phyloP scores from a whole-genome alignment of 1,139 yeast genomes.

The Saccharomyces pastorianus region DNA sequence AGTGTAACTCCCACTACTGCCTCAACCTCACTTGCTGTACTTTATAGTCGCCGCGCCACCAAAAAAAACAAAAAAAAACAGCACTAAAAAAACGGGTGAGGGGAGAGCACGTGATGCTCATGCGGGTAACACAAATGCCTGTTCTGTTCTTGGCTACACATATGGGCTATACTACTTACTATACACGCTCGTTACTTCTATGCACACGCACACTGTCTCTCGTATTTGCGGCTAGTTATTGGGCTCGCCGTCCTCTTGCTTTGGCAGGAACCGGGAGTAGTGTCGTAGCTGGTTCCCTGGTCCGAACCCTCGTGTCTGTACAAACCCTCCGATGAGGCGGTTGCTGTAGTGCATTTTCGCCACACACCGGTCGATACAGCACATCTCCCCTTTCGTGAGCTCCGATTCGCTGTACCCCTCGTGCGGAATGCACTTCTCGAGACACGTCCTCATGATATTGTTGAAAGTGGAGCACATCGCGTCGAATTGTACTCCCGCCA shows the following conservation, averaged over 20 bases:
- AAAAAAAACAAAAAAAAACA: neutral
- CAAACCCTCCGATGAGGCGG: slow-evolving; percentile 48
- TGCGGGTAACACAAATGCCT: neutral
- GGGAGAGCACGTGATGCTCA: neutral
- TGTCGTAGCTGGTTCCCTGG: slow-evolving; percentile 25
- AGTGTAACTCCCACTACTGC: neutral
- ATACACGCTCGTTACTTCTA: neutral
- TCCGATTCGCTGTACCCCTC: slow-evolving; percentile 74
- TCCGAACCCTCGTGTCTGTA: slow-evolving; percentile 30
- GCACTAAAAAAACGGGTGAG: neutral
- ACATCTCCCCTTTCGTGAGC: slow-evolving; percentile 64
- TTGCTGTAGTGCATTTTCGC: slow-evolving; percentile 64
- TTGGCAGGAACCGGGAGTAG: slow-evolving; percentile 14
- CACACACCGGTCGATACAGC: slow-evolving; percentile 74
- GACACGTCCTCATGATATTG: slow-evolving; percentile 49
- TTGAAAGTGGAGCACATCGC: slow-evolving; percentile 66
- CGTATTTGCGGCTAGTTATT: neutral
- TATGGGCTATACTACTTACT: neutral
- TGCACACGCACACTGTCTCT: neutral
- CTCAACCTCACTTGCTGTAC: neutral
- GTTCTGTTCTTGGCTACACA: too few relatives aligned
- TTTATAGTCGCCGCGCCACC: slow-evolving; percentile 1
- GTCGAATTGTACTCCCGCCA: slow-evolving; percentile 69
- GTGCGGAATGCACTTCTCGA: slow-evolving; percentile 60
- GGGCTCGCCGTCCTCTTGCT: neutral